Evolutionary conservation across 352 stramenopile species (phyloP), one percentile per base, ranked within the genome.

Genomic region (Globisporangium takayamanum): DNA sequence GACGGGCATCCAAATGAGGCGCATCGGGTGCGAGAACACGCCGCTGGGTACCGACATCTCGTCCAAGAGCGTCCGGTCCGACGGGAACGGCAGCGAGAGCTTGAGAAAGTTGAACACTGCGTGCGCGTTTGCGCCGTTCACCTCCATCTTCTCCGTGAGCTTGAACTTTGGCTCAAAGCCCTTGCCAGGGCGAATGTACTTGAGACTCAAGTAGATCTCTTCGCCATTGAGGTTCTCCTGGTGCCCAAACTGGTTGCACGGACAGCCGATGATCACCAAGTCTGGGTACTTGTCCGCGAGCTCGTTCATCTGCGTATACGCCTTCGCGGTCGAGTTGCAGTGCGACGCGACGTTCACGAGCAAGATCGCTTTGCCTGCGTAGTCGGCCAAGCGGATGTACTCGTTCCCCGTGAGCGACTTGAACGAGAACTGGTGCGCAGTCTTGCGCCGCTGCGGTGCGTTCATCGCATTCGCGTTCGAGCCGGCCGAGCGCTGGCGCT

Each of bases 1-100:
- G 42, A 92, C 77, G 22, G 81, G 81, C 81, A 92, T 92, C 81
- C 81, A 92, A 50, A 89, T 88, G 61, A 92, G 77, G 16, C 79
- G 81, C 81, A 92, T 92, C 14, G 79, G 81, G 64, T 89, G 79
- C 42, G 77, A 88, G 65, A 89, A 92, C 42, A 89, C 79, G 56
- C 81, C 81, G 55, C 81, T 86, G 49, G 81, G 79, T 42, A 70
- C 69, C 49, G 79, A 82, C 82, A 92, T 89, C 60, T 92, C 82
- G 61, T 92, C 80, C 63, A 89, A 69, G 53, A 92, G 67, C 63
- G 82, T 87, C 50, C 82, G 79, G 51, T 92, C 82, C 36, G 70
- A 84, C 33, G 79, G 74, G 50, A 83, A 89, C 4, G 82, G 82
- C 52, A 92, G 64, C 44, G 78, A 79, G 15, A 92, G 80, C 45